Base-by-base conservation (phyloP, 129 eudicot genomes). In the Artemisia tridentata region DNA sequence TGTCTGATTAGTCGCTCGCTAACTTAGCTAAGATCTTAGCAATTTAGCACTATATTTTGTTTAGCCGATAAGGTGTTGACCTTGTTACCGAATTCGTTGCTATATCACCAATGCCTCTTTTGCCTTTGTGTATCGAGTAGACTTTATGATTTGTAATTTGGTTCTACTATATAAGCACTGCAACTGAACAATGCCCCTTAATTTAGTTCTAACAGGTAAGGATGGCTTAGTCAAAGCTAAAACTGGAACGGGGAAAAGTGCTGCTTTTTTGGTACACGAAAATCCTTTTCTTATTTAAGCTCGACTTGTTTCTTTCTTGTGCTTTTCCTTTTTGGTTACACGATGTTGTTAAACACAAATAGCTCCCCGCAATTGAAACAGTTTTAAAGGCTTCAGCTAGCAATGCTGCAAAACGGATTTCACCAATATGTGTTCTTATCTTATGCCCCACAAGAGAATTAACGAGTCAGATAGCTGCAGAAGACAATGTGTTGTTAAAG, bases 281-380 rank as follows among this genome's bases (percentile, higher is more conserved):
- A 23, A 71, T 18, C 38, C 66, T 65, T 19, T 65, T 67, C 17
- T 25, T 25, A 16, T 59, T 59, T 56, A 62, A n/a, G 20, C 45
- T 63, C 11, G 12, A 18, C 45, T 21, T 63, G 14, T 43, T 63
- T 20, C n/a, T 27, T 66, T 65, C 13, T 16, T 65, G 56, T 45
- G 34, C 13, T 31, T 55, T 23, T 58, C 20, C 2, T 29, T 16
- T 83, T 57, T 34, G n/a, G 47, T 54, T 62, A 55, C 72, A 47
- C 71, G 50, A 63, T 85, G 49, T 59, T 85, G 80, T 80, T 92
- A 84, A 89, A 89, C 85, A 80, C 63, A 84, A 89, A 83, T 96
- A 93, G 99, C 91, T 93, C 77, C 97, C 99, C 53, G 96, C 97
- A 72, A 90, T 93, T 87, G 99, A 93, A 89, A 83, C 97, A 93